phyloP scores from a whole-genome alignment of 768 basidiomycete genomes.

The Amanita muscaria region DNA sequence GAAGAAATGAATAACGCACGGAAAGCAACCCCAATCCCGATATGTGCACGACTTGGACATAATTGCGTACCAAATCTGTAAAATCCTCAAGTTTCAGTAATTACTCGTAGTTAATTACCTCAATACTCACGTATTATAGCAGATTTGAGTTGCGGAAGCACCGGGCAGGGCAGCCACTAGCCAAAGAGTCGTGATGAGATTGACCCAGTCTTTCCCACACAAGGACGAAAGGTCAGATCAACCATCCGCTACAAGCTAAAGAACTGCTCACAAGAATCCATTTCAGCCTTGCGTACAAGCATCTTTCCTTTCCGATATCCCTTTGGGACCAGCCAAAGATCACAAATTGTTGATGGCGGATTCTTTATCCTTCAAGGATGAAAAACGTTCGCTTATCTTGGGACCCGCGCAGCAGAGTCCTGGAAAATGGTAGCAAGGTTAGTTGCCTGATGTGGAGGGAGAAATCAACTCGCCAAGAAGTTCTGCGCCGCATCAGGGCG shows the following conservation, averaged over 20 bases:
- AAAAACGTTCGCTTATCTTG: not conserved
- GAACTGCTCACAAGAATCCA: too few relatives aligned
- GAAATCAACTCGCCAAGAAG: not conserved
- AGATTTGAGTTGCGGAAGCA: slow-evolving; percentile 16
- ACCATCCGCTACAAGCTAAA: not conserved
- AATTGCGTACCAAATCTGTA: slow-evolving; percentile 2
- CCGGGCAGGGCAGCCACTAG: slow-evolving; percentile 15
- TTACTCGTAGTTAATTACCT: not conserved
- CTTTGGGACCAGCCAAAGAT: too few relatives aligned
- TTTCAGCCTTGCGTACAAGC: too few relatives aligned
- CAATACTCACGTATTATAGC: slow-evolving; percentile 10
- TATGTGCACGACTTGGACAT: not conserved
- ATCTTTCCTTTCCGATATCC: too few relatives aligned
- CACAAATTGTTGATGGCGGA: too few relatives aligned
- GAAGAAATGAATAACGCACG: not conserved
- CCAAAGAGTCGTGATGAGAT: slow-evolving; percentile 13
- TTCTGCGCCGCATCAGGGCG: too few relatives aligned
- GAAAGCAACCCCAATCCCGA: slow-evolving; percentile 1
- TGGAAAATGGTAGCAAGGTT: not conserved
- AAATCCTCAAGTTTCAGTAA: not conserved
- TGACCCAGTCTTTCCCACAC: not conserved
- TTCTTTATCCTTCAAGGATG: not conserved
- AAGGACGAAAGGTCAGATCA: too few relatives aligned
- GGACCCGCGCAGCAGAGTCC: slow-evolving; percentile 7
- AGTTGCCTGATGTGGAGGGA: not conserved